These are phyloP conservation scores for Epichloe gansuensis DNA, from an alignment of 2,329 filamentous ascomycete species.

Conservation along the genomic window DNA sequence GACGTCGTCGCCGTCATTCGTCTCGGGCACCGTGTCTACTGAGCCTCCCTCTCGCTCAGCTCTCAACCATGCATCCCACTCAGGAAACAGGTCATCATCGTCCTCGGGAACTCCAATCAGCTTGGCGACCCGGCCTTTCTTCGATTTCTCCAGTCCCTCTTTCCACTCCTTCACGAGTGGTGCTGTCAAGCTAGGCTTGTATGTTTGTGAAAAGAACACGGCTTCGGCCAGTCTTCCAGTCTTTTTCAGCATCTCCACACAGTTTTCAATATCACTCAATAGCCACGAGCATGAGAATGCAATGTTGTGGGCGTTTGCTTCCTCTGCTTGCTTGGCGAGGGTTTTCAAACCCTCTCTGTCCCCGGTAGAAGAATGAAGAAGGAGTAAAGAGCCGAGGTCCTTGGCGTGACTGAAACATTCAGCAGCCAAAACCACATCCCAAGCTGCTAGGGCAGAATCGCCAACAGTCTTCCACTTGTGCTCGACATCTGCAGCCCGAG, in stretches of 20 bases:
- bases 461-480: constrained; percentile 98
- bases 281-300: constrained; percentile 88
- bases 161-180: constrained; percentile 70
- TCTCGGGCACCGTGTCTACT: constrained; percentile 5
- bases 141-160: constrained; percentile 64
- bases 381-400: constrained; percentile 76
- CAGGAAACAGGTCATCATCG: constrained; percentile 82
- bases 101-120: constrained; percentile 70
- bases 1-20: constrained; percentile 4
- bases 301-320: constrained; percentile 75
- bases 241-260: constrained; percentile 64
- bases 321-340: constrained; percentile 62
- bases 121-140: constrained; percentile 75
- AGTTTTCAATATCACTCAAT: constrained; percentile 67
- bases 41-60: constrained; percentile 60
- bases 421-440: constrained; percentile 78
- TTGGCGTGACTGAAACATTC: constrained; percentile 89
- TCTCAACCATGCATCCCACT: constrained; percentile 84
- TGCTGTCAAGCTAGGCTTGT: constrained; percentile 67
- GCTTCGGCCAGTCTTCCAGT: constrained; percentile 76
- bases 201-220: constrained; percentile 86
- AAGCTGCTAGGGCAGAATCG: constrained; percentile 73
- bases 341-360: constrained; percentile 61
- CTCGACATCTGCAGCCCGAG: constrained; percentile 70
- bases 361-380: constrained; percentile 77